A percentile compares a stretch with the other conserved stretches of the same genome.
Evolutionary conservation across 2,329 filamentous ascomycete species (phyloP).

Genomic region (Alternaria panax): DNA sequence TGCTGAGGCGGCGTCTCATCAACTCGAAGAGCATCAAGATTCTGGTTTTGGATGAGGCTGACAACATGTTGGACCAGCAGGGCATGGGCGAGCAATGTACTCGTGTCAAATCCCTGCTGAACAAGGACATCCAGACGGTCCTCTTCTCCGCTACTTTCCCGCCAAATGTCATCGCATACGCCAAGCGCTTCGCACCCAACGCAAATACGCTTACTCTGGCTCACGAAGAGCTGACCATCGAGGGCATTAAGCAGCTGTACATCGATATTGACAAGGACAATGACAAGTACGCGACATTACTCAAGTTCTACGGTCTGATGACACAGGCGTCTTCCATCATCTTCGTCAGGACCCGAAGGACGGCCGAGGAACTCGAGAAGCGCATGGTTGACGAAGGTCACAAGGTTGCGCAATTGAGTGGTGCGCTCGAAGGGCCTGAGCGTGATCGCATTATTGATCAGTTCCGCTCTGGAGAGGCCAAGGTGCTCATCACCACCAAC

Average conservation of each 20-base stretch:
- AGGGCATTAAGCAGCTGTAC: slow-evolving; percentile 97
- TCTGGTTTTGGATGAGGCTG: slow-evolving; percentile 93
- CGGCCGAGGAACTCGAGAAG: slow-evolving; percentile 82
- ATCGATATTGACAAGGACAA: slow-evolving; percentile 86
- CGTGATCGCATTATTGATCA: slow-evolving; percentile 85
- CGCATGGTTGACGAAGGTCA: slow-evolving; percentile 90
- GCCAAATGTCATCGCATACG: slow-evolving; percentile 82
- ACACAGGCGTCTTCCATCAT: slow-evolving; percentile 98
- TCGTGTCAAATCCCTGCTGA: slow-evolving; percentile 81
- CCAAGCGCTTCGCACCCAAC: slow-evolving; percentile 81
- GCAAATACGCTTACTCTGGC: slow-evolving; percentile 88
- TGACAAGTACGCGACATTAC: slow-evolving; percentile 86
- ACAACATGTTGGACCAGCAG: slow-evolving; percentile 98
- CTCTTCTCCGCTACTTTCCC: slow-evolving; percentile 97
- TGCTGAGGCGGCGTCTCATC: slow-evolving; percentile 79
- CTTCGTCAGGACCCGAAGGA: slow-evolving; percentile 91
- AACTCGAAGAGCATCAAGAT: slow-evolving; percentile 76
- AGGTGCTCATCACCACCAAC: slow-evolving; percentile 98
- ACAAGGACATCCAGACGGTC: slow-evolving; percentile 79
- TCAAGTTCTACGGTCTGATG: slow-evolving; percentile 94
- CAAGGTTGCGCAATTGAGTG: slow-evolving; percentile 88
- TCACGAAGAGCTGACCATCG: slow-evolving; percentile 91
- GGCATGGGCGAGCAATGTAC: slow-evolving; percentile 94
- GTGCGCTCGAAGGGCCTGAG: slow-evolving; percentile 81
- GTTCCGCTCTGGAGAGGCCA: slow-evolving; percentile 85